Conservation (phyloP, 345 rosid genomes). For the Capsella bursapastoris region DNA sequence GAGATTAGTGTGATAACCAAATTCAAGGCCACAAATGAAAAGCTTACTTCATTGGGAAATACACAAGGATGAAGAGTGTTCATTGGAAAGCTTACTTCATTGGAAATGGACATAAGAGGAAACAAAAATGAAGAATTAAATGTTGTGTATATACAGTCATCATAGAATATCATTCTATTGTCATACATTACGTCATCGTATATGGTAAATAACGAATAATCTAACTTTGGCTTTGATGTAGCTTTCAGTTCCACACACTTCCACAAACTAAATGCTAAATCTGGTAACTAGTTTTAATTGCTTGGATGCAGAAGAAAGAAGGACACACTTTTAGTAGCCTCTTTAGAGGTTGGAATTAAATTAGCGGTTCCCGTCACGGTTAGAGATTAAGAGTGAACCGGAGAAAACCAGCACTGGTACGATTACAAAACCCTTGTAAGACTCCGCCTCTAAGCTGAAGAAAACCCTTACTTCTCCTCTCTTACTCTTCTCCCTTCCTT, state of each 20-base stretch:
- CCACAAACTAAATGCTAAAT: not conserved
- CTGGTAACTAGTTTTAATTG: not conserved
- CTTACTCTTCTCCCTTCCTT: not conserved
- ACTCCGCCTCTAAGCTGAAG: constrained; percentile 18
- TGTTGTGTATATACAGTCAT: too few species aligned
- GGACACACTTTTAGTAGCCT: not conserved
- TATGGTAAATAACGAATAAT: too few species aligned
- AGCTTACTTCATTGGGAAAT: not conserved
- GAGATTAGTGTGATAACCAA: not conserved
- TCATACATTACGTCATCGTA: too few species aligned
- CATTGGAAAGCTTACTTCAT: too few species aligned
- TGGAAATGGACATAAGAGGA: not conserved
- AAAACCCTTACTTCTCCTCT: constrained; percentile 30
- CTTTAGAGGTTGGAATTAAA: not conserved
- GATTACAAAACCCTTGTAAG: constrained; percentile 41
- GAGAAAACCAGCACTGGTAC: constrained; percentile 11
- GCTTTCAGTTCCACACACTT: too few species aligned
- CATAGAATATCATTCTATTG: too few species aligned
- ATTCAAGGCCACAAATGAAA: too few species aligned
- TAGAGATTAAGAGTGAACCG: constrained; percentile 14
- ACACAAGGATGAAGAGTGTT: too few species aligned
- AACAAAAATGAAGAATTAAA: not conserved
- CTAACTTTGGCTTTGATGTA: too few species aligned
- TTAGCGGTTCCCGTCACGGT: constrained; percentile 29
- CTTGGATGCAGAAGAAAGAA: not conserved